These are phyloP conservation scores for Talaromyces sp. DNA, from an alignment of 2,329 filamentous ascomycete genomes.

Conservation along the genomic window DNA sequence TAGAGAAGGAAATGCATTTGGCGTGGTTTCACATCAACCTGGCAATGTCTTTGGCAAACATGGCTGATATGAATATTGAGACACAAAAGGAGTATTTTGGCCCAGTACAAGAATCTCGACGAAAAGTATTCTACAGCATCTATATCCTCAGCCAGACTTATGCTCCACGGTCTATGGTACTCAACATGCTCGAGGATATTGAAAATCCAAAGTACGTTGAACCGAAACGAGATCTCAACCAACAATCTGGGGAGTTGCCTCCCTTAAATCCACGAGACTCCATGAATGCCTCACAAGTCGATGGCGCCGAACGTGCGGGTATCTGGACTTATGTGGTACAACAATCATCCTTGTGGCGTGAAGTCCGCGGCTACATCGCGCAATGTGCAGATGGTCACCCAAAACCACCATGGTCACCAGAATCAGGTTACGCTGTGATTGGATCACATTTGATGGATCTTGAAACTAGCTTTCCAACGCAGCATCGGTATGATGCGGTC, in stretches of 20 bases:
- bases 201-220: conserved; percentile 22
- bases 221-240: conserved; percentile 17
- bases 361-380: conserved; percentile 21
- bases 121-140: conserved; percentile 22
- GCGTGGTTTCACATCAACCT: conserved; percentile 18
- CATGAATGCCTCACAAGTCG: neutral
- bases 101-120: conserved; percentile 11
- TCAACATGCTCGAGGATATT: conserved; percentile 26
- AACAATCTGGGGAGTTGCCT: conserved; percentile 15
- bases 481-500: conserved; percentile 23
- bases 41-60: conserved; percentile 14
- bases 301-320: conserved; percentile 12
- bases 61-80: conserved; percentile 15
- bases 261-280: conserved; percentile 19
- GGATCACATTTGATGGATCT: conserved; percentile 24
- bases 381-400: conserved; percentile 20
- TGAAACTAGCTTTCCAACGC: conserved; percentile 24
- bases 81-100: neutral
- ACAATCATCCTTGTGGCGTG: conserved; percentile 21
- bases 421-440: conserved; percentile 25
- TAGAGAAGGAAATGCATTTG: conserved; percentile 15
- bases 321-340: conserved; percentile 25
- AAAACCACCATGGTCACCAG: conserved; percentile 23
- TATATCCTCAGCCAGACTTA: conserved; percentile 23
- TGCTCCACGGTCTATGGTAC: conserved; percentile 17